A percentile compares a stretch with the other conserved stretches of the same genome.
Conservation (phyloP, 1,139 yeast genomes). For the Sugiyamaella sp. region DNA sequence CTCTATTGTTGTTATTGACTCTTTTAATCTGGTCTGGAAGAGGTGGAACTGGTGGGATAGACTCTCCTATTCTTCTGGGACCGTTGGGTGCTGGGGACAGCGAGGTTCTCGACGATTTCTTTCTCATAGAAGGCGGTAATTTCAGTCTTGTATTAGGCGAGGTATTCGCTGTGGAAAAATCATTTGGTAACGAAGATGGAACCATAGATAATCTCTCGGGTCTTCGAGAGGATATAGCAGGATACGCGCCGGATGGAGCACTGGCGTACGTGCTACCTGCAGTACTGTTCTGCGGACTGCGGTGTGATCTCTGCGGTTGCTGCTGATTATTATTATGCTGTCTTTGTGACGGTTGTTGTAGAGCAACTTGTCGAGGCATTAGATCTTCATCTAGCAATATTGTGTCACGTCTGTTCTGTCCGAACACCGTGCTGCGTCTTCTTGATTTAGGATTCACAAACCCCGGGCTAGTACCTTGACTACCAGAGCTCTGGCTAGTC, state of each 20-base stretch:
- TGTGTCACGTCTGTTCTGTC: constrained; percentile 4
- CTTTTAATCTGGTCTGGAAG: constrained; percentile 31
- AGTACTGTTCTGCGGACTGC: background rate
- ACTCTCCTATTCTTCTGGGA: constrained; percentile 7
- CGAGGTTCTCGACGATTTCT: constrained; percentile 6
- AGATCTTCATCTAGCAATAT: background rate
- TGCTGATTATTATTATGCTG: constrained; percentile 4
- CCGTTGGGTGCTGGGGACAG: constrained; percentile 12
- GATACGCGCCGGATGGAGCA: background rate
- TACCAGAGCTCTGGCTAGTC: background rate
- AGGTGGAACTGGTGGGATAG: constrained; percentile 34
- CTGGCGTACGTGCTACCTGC: constrained; percentile 2
- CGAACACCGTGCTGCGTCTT: constrained; percentile 20
- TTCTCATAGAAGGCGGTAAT: constrained; percentile 7
- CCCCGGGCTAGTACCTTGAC: background rate
- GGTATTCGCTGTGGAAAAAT: background rate
- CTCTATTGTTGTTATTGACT: background rate
- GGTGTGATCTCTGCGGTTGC: background rate
- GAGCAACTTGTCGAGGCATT: background rate
- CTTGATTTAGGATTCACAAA: constrained; percentile 30
- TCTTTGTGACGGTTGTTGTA: background rate
- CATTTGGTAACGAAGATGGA: background rate
- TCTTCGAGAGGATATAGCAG: constrained; percentile 8
- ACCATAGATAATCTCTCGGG: constrained; percentile 5
- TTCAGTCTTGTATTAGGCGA: background rate